Evolutionary conservation across 2,329 filamentous ascomycete genomes (phyloP), one percentile per base, ranked within the genome.

Genomic region (Aaosphaeria arxii): DNA sequence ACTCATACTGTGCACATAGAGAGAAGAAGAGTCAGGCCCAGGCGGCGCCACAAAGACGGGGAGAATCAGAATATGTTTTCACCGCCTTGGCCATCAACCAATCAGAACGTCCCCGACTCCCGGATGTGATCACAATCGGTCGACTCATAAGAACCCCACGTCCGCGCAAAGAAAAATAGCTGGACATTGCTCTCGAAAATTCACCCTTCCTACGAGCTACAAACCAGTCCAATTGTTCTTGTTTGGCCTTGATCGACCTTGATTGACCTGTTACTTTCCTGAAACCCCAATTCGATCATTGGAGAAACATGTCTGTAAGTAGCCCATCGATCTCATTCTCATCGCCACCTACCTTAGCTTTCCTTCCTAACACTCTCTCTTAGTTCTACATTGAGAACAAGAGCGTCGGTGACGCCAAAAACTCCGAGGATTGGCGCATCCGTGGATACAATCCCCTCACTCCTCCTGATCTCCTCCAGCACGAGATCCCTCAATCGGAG

Each of bases 391-490:
- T 76, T 52, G 71, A 73, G 55, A 79, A 78, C 66, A 71, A 73
- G 57, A 67, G 70, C 35, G 74, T 78, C 41, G 76, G 76, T 61
- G 73, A 79, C 64, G 70, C 71, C 45, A 61, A 71, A 47, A 74
- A 71, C 61, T 74, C 72, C 5, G 76, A 79, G 60, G 76, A 79
- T 53, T 79, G 74, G 73, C 74, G 76, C 51, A 78, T 79, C 54
- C 86, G 87, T 54, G 92, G 92, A 61, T 92, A 95, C 81, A 96
- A 95, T 70, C 92, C 89, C 62, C 79, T 99, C 58, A 96, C 90
- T 11, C 86, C 94, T 5, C 94, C 94, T 53, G 89, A 96, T 66
- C 85, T 99, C 55, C 89, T 99, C 51, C 92, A 97, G 73, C 88
- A 92, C 79, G 91, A 97, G 72, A 92, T 99, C 63, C 76, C 81